Evolutionary conservation across 129 eudicot genomes (phyloP), one percentile per base, ranked within the genome.

Genomic region (Flaveria trinervia): DNA sequence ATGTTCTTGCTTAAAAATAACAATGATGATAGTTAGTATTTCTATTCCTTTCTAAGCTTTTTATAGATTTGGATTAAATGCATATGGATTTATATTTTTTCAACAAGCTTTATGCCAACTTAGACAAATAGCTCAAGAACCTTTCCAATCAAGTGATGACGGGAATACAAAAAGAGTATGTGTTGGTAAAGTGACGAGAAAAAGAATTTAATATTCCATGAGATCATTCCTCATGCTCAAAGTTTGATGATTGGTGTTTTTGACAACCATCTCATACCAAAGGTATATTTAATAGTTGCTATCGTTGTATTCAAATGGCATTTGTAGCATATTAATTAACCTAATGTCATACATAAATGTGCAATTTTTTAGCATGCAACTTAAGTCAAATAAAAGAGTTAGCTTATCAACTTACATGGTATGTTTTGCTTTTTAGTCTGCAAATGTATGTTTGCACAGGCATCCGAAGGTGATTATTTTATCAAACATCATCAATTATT

Each of bases 281-380:
- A 91, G 85, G 98, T 91, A 77, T 14, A 20, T 26, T 14, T 57
- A 20, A 22, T 15, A 51, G 5, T 3, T 15, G n/a, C 81, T 84
- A 4, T 62, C 43, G 16, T 2, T 72, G 87, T 30, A 55, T 68
- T 76, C 30, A n/a, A 36, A 68, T 25, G 50, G 73, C 51, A 48
- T 13, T 73, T 39, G 6, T 25, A 28, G 30, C 30, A 28, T 28
- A 28, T 28, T 28, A 28, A 0, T 30, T 69, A 56, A 26, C 70
- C 45, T 15, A 11, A 65, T 77, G 90, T 88, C 36, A 51, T 83
- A 79, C 39, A 49, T 66, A 60, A 28, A 45, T 76, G 9, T 73
- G 70, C 89, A 94, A 96, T 94, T 94, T 68, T 89, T 94, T 78
- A 94, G 92, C 97, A 91, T 83, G 97, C 93, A 17, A 90, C 92